These are phyloP conservation scores for Aeschynomene evenia DNA, from an alignment of 306 rosid species.

Conservation along the genomic window DNA sequence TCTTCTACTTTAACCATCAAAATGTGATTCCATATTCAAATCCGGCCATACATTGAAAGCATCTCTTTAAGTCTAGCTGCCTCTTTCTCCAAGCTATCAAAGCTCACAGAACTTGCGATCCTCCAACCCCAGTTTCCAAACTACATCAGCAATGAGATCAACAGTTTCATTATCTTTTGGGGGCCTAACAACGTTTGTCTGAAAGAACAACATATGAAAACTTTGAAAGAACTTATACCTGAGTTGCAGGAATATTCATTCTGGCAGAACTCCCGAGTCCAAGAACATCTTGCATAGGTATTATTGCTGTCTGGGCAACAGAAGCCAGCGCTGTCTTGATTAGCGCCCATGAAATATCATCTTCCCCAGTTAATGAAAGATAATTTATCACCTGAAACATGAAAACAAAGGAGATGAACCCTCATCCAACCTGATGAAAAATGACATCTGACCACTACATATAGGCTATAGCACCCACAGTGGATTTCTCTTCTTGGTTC, in stretches of 20 bases:
- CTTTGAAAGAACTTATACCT: slow-evolving; percentile 53
- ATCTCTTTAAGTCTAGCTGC: slow-evolving; percentile 56
- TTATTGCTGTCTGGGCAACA: slow-evolving; percentile 77
- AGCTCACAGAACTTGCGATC: slow-evolving; percentile 60
- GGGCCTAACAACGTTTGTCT: background rate
- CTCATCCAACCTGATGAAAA: slow-evolving; percentile 2
- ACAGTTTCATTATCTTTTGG: background rate
- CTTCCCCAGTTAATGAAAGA: slow-evolving; percentile 56
- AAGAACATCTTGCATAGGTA: slow-evolving; percentile 93
- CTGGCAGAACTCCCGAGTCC: slow-evolving; percentile 77
- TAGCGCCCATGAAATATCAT: slow-evolving; percentile 73
- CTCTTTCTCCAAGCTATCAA: slow-evolving; percentile 68
- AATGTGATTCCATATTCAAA: slow-evolving; percentile 39
- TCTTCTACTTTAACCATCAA: slow-evolving; percentile 15
- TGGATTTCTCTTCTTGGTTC: slow-evolving; percentile 68
- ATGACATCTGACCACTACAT: slow-evolving; percentile 6
- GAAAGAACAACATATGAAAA: background rate
- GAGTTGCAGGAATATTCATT: slow-evolving; percentile 98
- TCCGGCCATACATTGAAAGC: slow-evolving; percentile 73
- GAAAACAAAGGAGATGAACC: slow-evolving; percentile 8
- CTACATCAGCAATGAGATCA: slow-evolving; percentile 42
- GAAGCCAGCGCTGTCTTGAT: slow-evolving; percentile 63
- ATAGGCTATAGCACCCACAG: slow-evolving; percentile 44
- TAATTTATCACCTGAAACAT: slow-evolving; percentile 63
- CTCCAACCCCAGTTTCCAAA: slow-evolving; percentile 98